Base-by-base conservation (phyloP, 331 rosid genomes). In the Ulmus americana region DNA sequence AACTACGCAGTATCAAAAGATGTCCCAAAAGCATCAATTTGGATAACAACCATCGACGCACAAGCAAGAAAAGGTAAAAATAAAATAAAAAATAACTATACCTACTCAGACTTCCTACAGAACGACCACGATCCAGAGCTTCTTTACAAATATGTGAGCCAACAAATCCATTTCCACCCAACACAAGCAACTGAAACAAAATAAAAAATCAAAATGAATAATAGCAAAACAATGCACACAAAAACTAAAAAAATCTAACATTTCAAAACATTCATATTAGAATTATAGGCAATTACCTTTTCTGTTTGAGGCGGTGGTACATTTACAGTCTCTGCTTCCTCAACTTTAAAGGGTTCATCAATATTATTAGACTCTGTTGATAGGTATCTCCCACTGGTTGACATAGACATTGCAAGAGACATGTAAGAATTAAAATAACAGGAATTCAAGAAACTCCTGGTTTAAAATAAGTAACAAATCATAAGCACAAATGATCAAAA, bases 101-200 rank as follows among this genome's bases (percentile, higher is more conserved):
- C 88, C 85, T 83, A 73, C 95, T 89, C 61, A 92, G 81, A 76
- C 98, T 92, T 5, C 88, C 84, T 65, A 92, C 97, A 45, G 98
- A 55, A 69, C 89, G 72, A 15, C 95, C 97, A 39, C 49, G 88
- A 38, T 77, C 79, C 22, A 92, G 68, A 35, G 97, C 98, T 74
- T 86, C 98, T 72, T 76, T 80, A 71, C 95, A 87, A 44, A 92
- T 39, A 73, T 89, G 95, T 22, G 97, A 92, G 70, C 98, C 98
- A 71, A 92, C 95, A 77, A 92, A 92, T 59, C 98, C 98, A 77
- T 85, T 92, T 76, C 98, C 95, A 70, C 98, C 98, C 90, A 94
- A 74, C 74, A 94, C 97, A 75, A 94, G 95, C 76, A 94, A 77
- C 98, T 94, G 77, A 61, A 65, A 67, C 46, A 69, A 74, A 59